Conservation (phyloP, 2,329 filamentous ascomycete species). For the Pleomassaria siparia region DNA sequence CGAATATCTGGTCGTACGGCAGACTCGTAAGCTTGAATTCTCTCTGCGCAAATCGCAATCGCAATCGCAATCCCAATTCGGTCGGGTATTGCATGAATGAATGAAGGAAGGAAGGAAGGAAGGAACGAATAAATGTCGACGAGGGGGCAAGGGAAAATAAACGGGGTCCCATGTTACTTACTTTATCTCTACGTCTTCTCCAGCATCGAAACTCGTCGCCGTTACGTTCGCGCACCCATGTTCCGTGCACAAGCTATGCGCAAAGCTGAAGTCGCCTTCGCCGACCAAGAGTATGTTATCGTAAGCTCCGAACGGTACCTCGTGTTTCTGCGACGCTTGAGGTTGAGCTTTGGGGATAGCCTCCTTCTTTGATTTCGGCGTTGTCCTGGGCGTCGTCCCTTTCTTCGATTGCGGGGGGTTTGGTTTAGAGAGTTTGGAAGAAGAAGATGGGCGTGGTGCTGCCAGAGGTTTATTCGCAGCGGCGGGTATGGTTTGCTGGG, state of each 20-base stretch:
- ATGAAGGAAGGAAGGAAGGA: not conserved
- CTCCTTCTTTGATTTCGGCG: constrained; percentile 8
- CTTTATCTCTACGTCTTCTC: constrained; percentile 55
- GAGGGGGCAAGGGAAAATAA: too few relatives aligned
- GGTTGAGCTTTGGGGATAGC: not conserved
- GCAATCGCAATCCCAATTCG: constrained; percentile 46
- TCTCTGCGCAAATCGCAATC: not conserved
- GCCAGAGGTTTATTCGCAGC: constrained; percentile 23
- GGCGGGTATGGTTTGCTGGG: constrained; percentile 28
- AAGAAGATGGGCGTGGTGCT: constrained; percentile 7
- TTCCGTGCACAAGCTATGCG: constrained; percentile 64
- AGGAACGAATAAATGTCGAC: too few relatives aligned
- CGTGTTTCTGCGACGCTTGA: constrained; percentile 47
- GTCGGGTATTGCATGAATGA: constrained; percentile 6
- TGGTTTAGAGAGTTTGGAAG: constrained; percentile 9
- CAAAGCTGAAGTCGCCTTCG: constrained; percentile 79
- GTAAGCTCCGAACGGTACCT: constrained; percentile 67
- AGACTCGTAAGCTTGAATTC: too few relatives aligned
- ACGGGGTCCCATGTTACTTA: too few relatives aligned
- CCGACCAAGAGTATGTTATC: constrained; percentile 75
- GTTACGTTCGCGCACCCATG: constrained; percentile 68
- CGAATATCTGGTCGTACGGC: constrained; percentile 50
- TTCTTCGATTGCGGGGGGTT: constrained; percentile 7
- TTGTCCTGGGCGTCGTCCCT: constrained; percentile 13
- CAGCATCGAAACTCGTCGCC: constrained; percentile 68